Evolutionary conservation across 257 asterid species (phyloP), one percentile per base, ranked within the genome.

Genomic region (Gardenia jasminoides): DNA sequence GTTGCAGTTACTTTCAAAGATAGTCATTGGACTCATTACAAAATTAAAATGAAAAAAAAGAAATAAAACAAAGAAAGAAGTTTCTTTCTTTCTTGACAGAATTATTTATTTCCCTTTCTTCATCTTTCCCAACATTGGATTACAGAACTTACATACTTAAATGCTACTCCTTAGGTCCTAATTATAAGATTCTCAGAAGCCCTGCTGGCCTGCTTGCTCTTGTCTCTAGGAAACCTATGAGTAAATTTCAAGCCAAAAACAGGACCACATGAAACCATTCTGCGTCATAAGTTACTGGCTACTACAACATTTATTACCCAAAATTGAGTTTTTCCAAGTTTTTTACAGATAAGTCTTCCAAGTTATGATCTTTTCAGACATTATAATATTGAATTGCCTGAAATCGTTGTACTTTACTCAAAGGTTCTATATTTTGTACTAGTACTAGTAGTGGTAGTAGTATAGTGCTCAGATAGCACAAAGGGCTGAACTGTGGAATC

Each of bases 401-500:
- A 50, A 43, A 39, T 67, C 22, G 15, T 62, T 52, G 75, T 76
- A 65, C 58, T 76, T 24, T 47, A 64, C 41, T 44, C 48, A 44
- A 5, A 33, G 54, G 47, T 58, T 22, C 36, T 39, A 28, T 13
- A 36, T 56, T 59, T 36, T 43, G 70, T 76, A 64, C 65, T 48
- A 64, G 74, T 46, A 44, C 78, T n/a, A 85, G 78, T 81, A 12
- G 56, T 76, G 74, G 70, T 68, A 75, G 78, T 67, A 46, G 70
- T 82, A 39, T 81, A 77, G 80, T 78, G 80, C 82, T 78, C 77
- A 76, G 83, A 26, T 80, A 81, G 70, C 79, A 75, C 83, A 86
- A 80, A 81, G 90, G 83, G 88, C 78, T 84, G 80, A 76, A 78
- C 76, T 84, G 89, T 91, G 95, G 97, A 88, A 89, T 90, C 94